A percentile compares a stretch with the other conserved stretches of the same genome.
Conservation (phyloP, 1,284 basidiomycete genomes). For the Wolfiporia cocos region DNA sequence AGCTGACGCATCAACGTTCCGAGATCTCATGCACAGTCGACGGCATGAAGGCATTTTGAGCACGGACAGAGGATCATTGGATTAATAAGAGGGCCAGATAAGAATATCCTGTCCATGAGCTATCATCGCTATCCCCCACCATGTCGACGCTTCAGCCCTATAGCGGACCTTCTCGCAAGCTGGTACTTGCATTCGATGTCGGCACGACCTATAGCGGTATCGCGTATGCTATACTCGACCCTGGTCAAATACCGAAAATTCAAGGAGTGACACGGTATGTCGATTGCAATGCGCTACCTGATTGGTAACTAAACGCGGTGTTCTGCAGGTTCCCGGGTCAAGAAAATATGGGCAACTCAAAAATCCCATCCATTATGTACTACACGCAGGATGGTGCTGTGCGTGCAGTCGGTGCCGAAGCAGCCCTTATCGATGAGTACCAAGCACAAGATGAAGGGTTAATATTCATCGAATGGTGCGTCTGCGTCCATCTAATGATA, state of each 20-base stretch:
- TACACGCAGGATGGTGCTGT: constrained; percentile 41
- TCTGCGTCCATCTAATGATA: not conserved
- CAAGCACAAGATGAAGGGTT: constrained; percentile 41
- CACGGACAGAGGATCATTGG: no score
- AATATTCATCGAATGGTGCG: constrained; percentile 43
- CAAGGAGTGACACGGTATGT: constrained; percentile 36
- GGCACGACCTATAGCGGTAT: constrained; percentile 49
- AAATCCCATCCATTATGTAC: constrained; percentile 50
- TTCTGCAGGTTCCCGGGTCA: constrained; percentile 35
- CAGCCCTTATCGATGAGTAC: constrained; percentile 34
- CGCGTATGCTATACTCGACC: constrained; percentile 38
- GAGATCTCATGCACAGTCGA: no score
- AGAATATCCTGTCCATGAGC: no score
- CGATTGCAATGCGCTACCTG: not conserved
- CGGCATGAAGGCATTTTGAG: no score
- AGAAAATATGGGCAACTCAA: constrained; percentile 36
- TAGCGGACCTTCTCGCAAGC: constrained; percentile 1
- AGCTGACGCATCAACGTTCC: no score
- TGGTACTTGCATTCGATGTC: constrained; percentile 44
- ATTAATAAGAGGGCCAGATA: no score
- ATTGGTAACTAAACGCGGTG: not conserved
- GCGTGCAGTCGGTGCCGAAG: constrained; percentile 46
- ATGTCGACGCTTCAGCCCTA: no score
- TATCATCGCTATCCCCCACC: no score
- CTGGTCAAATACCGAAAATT: constrained; percentile 41